Percentiles rank a stretch among this genome's conserved stretches.
Evolutionary conservation across 805 yeast species (phyloP).

Genomic region (Yarrowia keelungensis): DNA sequence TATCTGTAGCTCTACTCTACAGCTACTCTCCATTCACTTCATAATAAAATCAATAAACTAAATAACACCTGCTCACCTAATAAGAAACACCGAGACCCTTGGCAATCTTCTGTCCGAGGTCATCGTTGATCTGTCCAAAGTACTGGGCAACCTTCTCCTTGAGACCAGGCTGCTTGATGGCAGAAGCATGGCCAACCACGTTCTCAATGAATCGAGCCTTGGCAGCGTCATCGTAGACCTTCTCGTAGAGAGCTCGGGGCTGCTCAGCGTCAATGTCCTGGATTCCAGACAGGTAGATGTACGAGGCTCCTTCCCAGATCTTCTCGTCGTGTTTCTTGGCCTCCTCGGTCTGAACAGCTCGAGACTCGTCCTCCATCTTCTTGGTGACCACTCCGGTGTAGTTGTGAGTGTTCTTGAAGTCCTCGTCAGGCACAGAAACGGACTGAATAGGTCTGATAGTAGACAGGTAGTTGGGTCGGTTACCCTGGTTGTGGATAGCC

Average conservation of each 20-base stretch:
- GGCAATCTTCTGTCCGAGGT: constrained; percentile 35
- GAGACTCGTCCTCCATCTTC: constrained; percentile 27
- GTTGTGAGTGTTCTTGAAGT: constrained; percentile 25
- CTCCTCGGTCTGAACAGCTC: constrained; percentile 12
- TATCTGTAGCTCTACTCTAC: too few species aligned
- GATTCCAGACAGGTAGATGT: constrained; percentile 24
- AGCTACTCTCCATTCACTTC: neutral
- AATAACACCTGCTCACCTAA: neutral
- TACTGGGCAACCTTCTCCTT: constrained; percentile 36
- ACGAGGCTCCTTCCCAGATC: constrained; percentile 37
- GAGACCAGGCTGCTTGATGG: constrained; percentile 32
- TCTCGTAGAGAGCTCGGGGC: constrained; percentile 35
- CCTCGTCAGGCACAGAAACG: constrained; percentile 28
- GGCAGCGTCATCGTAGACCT: constrained; percentile 34
- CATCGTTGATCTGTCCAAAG: constrained; percentile 36
- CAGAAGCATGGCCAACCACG: constrained; percentile 25
- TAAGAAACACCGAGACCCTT: constrained; percentile 27
- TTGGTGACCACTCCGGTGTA: constrained; percentile 34
- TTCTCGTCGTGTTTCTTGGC: constrained; percentile 30
- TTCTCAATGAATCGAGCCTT: constrained; percentile 27
- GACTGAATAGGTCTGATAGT: constrained; percentile 34
- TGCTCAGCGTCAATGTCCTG: constrained; percentile 34
- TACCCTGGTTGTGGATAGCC: constrained; percentile 23
- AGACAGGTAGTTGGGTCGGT: constrained; percentile 37
- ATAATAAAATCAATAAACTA: neutral